Conservation (phyloP, 306 rosid species). For the Pyrus pyrifolia region DNA sequence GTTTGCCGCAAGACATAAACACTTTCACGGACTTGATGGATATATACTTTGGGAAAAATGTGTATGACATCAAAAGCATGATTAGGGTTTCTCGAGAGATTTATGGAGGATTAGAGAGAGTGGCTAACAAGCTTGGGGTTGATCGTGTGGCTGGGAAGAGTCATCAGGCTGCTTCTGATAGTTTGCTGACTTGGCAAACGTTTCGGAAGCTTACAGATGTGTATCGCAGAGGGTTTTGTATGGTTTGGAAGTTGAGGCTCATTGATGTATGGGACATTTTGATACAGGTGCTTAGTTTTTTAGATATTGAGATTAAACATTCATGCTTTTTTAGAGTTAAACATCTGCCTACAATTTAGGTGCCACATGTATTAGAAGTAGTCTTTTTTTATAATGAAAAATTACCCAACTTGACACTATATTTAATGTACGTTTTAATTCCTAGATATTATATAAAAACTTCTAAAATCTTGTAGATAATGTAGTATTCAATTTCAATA, state of each 20-base stretch:
- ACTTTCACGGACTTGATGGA: not conserved
- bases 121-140: not conserved
- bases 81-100: not conserved
- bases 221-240: not conserved
- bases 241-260: not conserved
- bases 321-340: too few species aligned
- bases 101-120: not conserved
- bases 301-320: too few species aligned
- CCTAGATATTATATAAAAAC: too few species aligned
- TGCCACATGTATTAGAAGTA: too few species aligned
- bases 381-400: too few species aligned
- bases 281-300: too few species aligned
- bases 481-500: too few species aligned
- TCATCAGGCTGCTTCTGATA: conserved; percentile 8
- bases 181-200: conserved; percentile 1
- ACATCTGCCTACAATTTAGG: too few species aligned
- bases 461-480: too few species aligned
- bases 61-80: not conserved
- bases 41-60: not conserved
- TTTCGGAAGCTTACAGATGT: not conserved
- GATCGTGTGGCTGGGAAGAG: not conserved
- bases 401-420: too few species aligned
- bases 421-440: too few species aligned
- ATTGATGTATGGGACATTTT: too few species aligned
- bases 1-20: not conserved